These are phyloP conservation scores for Fusarium pseudonygamai DNA, from an alignment of 2,329 filamentous ascomycete genomes.

Conservation along the genomic window DNA sequence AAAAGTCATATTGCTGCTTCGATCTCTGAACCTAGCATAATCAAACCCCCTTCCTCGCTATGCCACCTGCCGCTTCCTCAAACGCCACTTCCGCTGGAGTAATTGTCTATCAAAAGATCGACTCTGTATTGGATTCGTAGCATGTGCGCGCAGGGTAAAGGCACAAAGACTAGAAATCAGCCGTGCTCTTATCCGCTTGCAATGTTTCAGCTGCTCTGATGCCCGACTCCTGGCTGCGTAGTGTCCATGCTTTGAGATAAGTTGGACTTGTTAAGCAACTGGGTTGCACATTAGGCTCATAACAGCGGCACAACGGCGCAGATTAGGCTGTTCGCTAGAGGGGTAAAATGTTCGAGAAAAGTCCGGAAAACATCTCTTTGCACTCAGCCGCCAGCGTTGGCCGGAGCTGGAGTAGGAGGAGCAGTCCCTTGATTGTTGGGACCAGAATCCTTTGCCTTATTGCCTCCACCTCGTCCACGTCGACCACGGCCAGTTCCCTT, in stretches of 20 bases:
- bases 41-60: not conserved
- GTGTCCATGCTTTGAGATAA: slow-evolving; percentile 17
- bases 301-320: slow-evolving; percentile 17
- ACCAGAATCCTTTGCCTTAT: slow-evolving; percentile 39
- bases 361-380: not conserved
- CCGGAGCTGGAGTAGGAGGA: not conserved
- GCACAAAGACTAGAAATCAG: not conserved
- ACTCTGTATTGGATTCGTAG: slow-evolving; percentile 12
- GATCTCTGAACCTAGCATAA: slow-evolving; percentile 20
- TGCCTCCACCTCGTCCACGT: slow-evolving; percentile 47
- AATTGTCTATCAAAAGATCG: slow-evolving; percentile 12
- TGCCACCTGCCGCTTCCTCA: not conserved
- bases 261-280: slow-evolving; percentile 14
- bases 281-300: not conserved
- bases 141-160: slow-evolving; percentile 2
- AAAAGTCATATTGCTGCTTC: slow-evolving; percentile 1
- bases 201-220: not conserved
- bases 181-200: slow-evolving; percentile 13
- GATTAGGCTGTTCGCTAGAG: slow-evolving; percentile 13
- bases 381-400: slow-evolving; percentile 36
- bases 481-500: slow-evolving; percentile 46
- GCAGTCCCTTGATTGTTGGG: slow-evolving; percentile 16
- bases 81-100: not conserved
- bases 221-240: not conserved
- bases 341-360: slow-evolving; percentile 28